These are phyloP conservation scores for Cercospora zeae-maydis DNA, from an alignment of 2,329 filamentous ascomycete genomes.

Conservation along the genomic window DNA sequence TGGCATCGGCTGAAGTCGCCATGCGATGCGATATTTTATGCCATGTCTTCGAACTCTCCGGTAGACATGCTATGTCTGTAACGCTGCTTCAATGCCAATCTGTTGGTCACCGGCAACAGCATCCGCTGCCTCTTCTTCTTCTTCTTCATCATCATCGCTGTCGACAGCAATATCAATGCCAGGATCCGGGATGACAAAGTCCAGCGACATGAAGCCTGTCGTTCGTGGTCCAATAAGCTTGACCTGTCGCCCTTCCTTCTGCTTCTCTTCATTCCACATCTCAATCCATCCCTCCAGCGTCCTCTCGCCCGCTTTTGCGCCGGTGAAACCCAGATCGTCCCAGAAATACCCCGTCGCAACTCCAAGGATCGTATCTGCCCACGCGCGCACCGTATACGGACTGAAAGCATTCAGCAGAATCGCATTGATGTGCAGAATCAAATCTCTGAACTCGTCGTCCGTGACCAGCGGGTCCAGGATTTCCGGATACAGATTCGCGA, in stretches of 20 bases:
- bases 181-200: slow-evolving; percentile 77
- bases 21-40: slow-evolving; percentile 3
- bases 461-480: slow-evolving; percentile 82
- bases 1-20: background rate
- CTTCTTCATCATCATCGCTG: slow-evolving; percentile 25
- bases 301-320: slow-evolving; percentile 67
- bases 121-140: slow-evolving; percentile 23
- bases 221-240: slow-evolving; percentile 73
- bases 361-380: slow-evolving; percentile 74
- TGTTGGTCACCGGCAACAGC: background rate
- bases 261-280: slow-evolving; percentile 71
- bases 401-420: slow-evolving; percentile 74
- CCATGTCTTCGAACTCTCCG: background rate
- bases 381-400: slow-evolving; percentile 71
- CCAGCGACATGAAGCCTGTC: slow-evolving; percentile 84
- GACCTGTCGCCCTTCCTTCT: slow-evolving; percentile 59
- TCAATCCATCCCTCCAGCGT: slow-evolving; percentile 78
- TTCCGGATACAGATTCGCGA: slow-evolving; percentile 93
- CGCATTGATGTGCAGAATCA: slow-evolving; percentile 78
- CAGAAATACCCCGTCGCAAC: slow-evolving; percentile 88
- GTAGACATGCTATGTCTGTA: slow-evolving; percentile 11
- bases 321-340: slow-evolving; percentile 81
- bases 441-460: slow-evolving; percentile 78
- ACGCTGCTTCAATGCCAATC: background rate
- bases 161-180: slow-evolving; percentile 52